A percentile compares a stretch with the other conserved stretches of the same genome.
Evolutionary conservation across 768 basidiomycete genomes (phyloP).

Genomic region (Leccinum fibrillosum): DNA sequence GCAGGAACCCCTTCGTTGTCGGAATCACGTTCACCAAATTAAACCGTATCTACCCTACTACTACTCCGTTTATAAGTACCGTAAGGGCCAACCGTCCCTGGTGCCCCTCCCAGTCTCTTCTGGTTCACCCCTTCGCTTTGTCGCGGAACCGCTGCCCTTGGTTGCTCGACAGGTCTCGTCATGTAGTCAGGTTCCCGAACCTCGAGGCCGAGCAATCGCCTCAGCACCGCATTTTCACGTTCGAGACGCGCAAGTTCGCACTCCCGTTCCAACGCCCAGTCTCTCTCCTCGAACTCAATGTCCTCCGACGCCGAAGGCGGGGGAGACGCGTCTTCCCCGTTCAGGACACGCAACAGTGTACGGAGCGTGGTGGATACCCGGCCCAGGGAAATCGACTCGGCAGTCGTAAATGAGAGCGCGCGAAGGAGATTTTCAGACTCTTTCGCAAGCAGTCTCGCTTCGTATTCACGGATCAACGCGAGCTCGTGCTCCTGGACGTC

Average conservation of each 20-base stretch:
- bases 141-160: conserved; percentile 11
- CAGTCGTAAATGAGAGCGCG: conserved; percentile 59
- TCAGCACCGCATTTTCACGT: conserved; percentile 81
- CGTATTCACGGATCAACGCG: conserved; percentile 86
- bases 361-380: conserved; percentile 70
- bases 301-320: neutral
- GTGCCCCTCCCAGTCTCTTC: conserved; percentile 33
- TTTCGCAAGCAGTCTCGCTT: conserved; percentile 71
- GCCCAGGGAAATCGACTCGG: conserved; percentile 63
- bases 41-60: conserved; percentile 13
- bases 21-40: neutral
- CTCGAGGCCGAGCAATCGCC: conserved; percentile 61
- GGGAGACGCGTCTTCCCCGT: conserved; percentile 54
- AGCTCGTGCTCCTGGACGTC: conserved; percentile 93
- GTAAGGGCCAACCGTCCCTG: conserved; percentile 40
- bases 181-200: conserved; percentile 21
- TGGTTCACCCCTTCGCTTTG: conserved; percentile 12
- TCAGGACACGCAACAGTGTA: conserved; percentile 61
- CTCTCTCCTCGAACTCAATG: conserved; percentile 30
- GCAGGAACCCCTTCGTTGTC: conserved; percentile 15
- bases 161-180: conserved; percentile 10
- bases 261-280: conserved; percentile 85
- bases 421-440: conserved; percentile 65
- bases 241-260: conserved; percentile 85
- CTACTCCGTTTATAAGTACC: conserved; percentile 40